Base-by-base conservation (phyloP, 176 grass and related monocot species). In the Metroxylon sagu region DNA sequence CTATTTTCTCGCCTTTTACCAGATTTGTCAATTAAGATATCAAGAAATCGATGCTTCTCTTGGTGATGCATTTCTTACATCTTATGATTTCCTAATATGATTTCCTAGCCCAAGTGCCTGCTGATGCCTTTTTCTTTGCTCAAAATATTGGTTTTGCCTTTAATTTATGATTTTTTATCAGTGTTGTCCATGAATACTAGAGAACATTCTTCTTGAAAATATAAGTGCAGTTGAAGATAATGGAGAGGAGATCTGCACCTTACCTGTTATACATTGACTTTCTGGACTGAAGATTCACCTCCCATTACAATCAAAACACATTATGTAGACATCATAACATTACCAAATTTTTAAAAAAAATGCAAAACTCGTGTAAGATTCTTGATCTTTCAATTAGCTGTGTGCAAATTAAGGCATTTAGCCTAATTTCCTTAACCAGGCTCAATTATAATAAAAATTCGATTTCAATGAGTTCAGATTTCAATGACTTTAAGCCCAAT, bases 71-170 rank as follows among this genome's bases (percentile, higher is more conserved):
- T 59, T 69, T 18, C 39, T 67, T 17, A 25, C 2, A 17, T 65
- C 77, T n/a, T n/a, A n/a, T n/a, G n/a, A n/a, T n/a, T n/a, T n/a
- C n/a, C n/a, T n/a, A 66, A 67, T 73, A 71, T 73, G 78, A 68
- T 65, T 80, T 30, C 79, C 71, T 49, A 60, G 43, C 54, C 55
- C 69, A 63, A 51, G 35, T 56, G 23, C 53, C 51, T 88, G 80
- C 48, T 90, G 86, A 48, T 78, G 85, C 49, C 81, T 67, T 74
- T 83, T 87, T 78, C 85, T 96, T 64, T 90, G 86, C 26, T 96
- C 83, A 56, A 96, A 96, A 75, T 90, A 96, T 65, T 90, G 92
- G 53, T 83, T 90, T 79, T 96, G 92, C 54, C 92, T 96, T 62
- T 51, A 48, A 30, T n/a, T n/a, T n/a, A n/a, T n/a, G n/a, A n/a